Evolutionary conservation across 2,329 filamentous ascomycete genomes (phyloP).

Genomic region (Alternaria viburni): DNA sequence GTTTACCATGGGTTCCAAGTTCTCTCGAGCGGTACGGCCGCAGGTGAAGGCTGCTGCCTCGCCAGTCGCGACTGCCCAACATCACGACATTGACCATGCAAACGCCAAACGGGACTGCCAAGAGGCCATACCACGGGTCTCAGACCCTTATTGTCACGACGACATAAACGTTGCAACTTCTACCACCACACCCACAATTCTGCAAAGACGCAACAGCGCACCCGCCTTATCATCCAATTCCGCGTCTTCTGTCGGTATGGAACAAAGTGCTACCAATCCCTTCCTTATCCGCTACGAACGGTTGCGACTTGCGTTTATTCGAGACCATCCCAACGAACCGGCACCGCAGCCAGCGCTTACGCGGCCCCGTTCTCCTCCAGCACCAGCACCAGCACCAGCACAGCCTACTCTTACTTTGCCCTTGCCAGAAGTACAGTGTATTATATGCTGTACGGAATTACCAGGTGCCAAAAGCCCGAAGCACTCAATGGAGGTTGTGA

Average conservation of each 20-base stretch:
- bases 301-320: too few relatives aligned
- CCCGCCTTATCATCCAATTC: neutral
- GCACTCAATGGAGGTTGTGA: conserved; percentile 12
- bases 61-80: conserved; percentile 13
- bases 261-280: too few relatives aligned
- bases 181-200: neutral
- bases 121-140: conserved; percentile 1
- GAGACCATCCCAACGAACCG: too few relatives aligned
- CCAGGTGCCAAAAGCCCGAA: conserved; percentile 10
- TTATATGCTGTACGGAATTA: conserved; percentile 29
- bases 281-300: too few relatives aligned
- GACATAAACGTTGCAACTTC: conserved; percentile 12
- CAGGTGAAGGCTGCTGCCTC: conserved; percentile 26
- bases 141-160: conserved; percentile 5
- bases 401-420: neutral
- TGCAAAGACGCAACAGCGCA: conserved; percentile 22
- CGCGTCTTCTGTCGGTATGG: too few relatives aligned
- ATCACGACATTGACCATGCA: conserved; percentile 17
- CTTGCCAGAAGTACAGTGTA: conserved; percentile 18
- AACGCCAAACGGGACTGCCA: conserved; percentile 15
- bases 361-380: too few relatives aligned
- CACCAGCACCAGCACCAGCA: neutral
- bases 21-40: conserved; percentile 29
- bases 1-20: conserved; percentile 35
- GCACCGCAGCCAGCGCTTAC: too few relatives aligned